phyloP scores from a whole-genome alignment of 345 rosid genomes.

The Gossypium bickii region DNA sequence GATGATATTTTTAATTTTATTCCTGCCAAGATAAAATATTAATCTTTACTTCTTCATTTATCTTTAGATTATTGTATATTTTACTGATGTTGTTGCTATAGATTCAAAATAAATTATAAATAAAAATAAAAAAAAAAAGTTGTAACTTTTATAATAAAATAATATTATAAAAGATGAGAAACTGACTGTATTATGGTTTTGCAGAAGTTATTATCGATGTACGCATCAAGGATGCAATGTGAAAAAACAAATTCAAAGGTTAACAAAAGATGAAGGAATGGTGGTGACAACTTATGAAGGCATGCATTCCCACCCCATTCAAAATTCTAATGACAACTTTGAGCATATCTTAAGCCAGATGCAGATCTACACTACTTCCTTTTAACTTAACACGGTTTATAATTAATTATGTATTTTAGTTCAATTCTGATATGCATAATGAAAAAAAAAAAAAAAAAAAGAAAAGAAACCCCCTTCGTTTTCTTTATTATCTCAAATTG shows the following conservation, averaged over 20 bases:
- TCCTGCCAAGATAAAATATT: no score
- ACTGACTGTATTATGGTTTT: neutral
- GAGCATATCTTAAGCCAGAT: conserved; percentile 84
- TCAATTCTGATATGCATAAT: neutral
- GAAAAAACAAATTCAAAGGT: conserved; percentile 88
- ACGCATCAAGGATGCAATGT: conserved; percentile 82
- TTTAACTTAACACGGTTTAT: neutral
- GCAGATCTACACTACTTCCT: conserved; percentile 58
- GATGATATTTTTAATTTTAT: no score
- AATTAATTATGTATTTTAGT: neutral
- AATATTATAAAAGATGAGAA: no score
- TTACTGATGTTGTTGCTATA: no score
- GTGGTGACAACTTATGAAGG: conserved; percentile 98
- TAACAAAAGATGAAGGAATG: conserved; percentile 70
- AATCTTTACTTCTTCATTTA: no score
- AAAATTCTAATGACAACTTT: conserved; percentile 74
- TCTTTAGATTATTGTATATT: no score
- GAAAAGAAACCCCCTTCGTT: neutral
- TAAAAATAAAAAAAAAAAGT: no score
- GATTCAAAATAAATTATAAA: no score
- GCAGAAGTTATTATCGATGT: conserved; percentile 88
- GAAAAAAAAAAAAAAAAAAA: neutral
- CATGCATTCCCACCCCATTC: conserved; percentile 70
- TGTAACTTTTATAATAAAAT: no score
- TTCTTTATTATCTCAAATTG: neutral